Evolutionary conservation across 2,329 filamentous ascomycete species (phyloP), one percentile per base, ranked within the genome.

Genomic region (Pseudocercospora fijiensis): DNA sequence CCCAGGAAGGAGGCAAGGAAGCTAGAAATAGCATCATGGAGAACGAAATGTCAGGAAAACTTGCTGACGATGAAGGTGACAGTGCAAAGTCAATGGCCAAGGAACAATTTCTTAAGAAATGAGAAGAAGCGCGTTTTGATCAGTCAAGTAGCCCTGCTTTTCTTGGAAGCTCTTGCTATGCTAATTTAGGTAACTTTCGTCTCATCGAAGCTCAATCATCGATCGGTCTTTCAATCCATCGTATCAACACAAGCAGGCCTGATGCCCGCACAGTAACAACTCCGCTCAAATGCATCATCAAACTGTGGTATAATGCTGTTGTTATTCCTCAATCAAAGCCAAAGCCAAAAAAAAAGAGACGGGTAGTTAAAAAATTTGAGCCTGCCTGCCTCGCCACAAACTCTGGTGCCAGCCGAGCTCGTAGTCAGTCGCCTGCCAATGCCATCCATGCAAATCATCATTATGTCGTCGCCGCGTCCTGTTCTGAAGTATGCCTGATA

Each of bases 231-330:
- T n/a, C n/a, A n/a, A n/a, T 16, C 22, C 47, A 51, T 51, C 49
- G n/a, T 53, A 28, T 53, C 49, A 53, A 53, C 49, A 49, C 20
- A 47, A 27, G 16, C 57, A 30, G 57, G 45, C 57, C 10, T 26
- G n/a, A 59, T 51, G 45, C 45, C 41, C 28, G 41, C 57, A 11
- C 20, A 47, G 24, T 22, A 37, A 45, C n/a, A 53, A 52, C 45
- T 37, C 59, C 59, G n/a, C 47, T 45, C 59, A 61, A 60, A 65
- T 65, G 63, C 63, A 62, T 58, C 37, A 51, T 27, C 18, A 41
- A 49, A 57, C 37, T 41, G 57, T 65, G 63, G 63, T 65, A 65
- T 65, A 58, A 65, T 65, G 63, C 63, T 62, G 37, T 59, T 30
- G 4, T 24, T 33, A n/a, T 20, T 3, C 13, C 28, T 24, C 16